Evolutionary conservation across 108 stramenopile species (phyloP), one percentile per base, ranked within the genome.

Genomic region (Skeletonema potamos): DNA sequence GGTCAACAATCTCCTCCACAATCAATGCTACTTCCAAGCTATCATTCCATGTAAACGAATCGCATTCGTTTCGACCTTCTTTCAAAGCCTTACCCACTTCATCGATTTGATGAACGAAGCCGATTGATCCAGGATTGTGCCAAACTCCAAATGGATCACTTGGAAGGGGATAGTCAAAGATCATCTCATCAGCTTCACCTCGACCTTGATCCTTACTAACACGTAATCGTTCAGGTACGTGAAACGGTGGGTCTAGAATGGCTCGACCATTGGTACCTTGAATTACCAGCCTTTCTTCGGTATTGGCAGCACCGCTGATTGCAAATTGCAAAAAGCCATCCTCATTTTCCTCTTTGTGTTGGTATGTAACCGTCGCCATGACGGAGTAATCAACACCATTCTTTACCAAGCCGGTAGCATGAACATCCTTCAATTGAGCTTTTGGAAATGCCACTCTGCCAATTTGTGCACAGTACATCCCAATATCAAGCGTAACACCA

Each of bases 211-310:
- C 61, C 43, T 71, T 78, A 12, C 60, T 4, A 2, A 91, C 66
- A 29, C 77, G 59, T 7, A 91, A 55, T 12, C 61, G 27, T 28
- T 84, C 84, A 9, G 87, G 89, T 27, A 83, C 84, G 54, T 90
- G 89, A 22, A 81, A 79, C 7, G 87, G 87, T 10, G 81, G 48
- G 30, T 85, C 84, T n/a, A 90, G 27, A 13, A 79, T 60, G 48
- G 89, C 77, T 7, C 89, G 79, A 12, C 88, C 88, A 55, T 82
- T 62, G 2, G 77, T 82, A 6, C 84, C 84, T 62, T 85, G 81
- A 29, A 85, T 27, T 1, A 71, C 73, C 17, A 65, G 33, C 20
- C 81, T 73, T 44, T 82, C 84, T 62, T 85, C 84, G 0, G 81
- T 85, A 41, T 82, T 74, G n/a, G 84, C 81, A 15, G 77, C 77